Evolutionary conservation across 2,329 filamentous ascomycete genomes (phyloP).

Genomic region (Trichophyton simii): DNA sequence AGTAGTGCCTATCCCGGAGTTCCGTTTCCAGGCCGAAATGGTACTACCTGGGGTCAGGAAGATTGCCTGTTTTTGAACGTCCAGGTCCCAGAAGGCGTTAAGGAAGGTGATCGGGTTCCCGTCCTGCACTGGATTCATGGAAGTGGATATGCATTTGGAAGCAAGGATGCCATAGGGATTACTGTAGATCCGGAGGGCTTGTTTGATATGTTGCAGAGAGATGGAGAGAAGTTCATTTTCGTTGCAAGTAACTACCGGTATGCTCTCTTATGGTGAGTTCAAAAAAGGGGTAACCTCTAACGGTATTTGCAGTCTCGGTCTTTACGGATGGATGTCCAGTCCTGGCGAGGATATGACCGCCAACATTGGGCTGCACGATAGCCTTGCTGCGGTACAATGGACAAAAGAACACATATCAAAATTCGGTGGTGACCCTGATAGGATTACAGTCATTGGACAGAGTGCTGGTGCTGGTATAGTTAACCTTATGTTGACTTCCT

Average conservation of each 20-base stretch:
- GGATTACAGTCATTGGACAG: constrained; percentile 7
- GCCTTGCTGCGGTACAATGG: constrained; percentile 8
- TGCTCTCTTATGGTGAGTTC: background rate
- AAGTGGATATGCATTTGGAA: constrained; percentile 6
- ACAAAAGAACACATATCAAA: constrained; percentile 8
- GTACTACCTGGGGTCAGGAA: constrained; percentile 9
- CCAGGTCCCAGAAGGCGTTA: constrained; percentile 7
- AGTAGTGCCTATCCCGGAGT: constrained; percentile 1
- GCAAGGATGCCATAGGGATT: constrained; percentile 3
- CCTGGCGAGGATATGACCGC: constrained; percentile 7
- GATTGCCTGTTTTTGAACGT: constrained; percentile 12
- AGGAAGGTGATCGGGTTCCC: constrained; percentile 6
- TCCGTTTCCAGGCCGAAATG: constrained; percentile 5
- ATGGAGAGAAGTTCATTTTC: constrained; percentile 8
- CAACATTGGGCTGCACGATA: constrained; percentile 9
- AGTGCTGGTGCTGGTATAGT: constrained; percentile 8
- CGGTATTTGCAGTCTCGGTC: constrained; percentile 4
- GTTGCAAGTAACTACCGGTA: constrained; percentile 11
- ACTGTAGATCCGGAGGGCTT: constrained; percentile 4
- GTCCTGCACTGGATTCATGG: constrained; percentile 12
- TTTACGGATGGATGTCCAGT: constrained; percentile 8
- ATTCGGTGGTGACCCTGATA: constrained; percentile 9
- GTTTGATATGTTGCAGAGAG: constrained; percentile 2
- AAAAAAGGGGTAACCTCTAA: background rate
- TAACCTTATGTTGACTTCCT: constrained; percentile 5